These are phyloP conservation scores for Pelagomonas calceolata DNA, from an alignment of 108 stramenopile species.

Conservation along the genomic window DNA sequence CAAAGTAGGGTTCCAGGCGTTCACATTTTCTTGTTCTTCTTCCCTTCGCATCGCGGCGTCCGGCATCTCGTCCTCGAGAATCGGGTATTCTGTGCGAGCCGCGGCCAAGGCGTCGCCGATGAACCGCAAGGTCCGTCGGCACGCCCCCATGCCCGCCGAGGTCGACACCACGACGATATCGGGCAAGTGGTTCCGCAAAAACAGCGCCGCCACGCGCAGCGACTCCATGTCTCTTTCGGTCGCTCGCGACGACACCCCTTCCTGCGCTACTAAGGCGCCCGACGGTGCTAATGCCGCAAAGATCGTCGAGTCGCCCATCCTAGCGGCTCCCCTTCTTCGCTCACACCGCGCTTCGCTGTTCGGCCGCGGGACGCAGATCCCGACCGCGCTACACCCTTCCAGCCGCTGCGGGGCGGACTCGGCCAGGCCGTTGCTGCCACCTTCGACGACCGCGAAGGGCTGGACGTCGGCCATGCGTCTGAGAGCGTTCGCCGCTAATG, in stretches of 20 bases:
- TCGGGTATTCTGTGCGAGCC: background rate
- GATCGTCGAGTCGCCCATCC: background rate
- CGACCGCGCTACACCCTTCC: background rate
- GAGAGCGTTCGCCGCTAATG: background rate
- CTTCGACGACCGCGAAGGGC: background rate
- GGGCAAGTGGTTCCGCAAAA: background rate
- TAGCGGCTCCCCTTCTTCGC: no score
- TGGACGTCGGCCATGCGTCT: background rate
- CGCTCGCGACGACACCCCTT: background rate
- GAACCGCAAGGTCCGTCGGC: background rate
- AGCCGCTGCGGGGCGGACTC: no score
- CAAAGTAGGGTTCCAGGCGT: background rate
- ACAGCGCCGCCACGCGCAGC: background rate
- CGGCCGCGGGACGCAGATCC: background rate
- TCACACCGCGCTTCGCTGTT: no score
- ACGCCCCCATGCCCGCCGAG: background rate
- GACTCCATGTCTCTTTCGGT: background rate
- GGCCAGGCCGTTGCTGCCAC: no score
- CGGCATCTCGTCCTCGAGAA: background rate
- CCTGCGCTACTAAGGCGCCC: background rate
- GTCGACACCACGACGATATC: background rate
- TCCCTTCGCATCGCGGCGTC: background rate
- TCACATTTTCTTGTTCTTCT: background rate
- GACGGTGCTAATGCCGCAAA: background rate
- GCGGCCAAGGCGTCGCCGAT: background rate